A percentile compares a stretch with the other conserved stretches of the same genome.
Conservation (phyloP, 2,329 filamentous ascomycete species). For the Penicillium sp. region DNA sequence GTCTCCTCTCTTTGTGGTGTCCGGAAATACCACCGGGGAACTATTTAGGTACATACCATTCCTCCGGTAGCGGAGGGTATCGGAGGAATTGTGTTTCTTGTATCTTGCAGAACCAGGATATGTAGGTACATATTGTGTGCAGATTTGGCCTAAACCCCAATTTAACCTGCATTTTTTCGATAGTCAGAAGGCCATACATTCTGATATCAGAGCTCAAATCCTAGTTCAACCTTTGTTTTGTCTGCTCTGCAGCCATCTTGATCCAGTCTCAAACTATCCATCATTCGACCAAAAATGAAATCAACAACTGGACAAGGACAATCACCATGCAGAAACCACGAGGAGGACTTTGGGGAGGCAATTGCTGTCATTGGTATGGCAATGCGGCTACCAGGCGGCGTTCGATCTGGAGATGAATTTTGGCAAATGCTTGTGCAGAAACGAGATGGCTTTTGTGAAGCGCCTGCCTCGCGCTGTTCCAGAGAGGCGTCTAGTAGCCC, state of each 20-base stretch:
- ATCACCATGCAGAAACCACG: constrained; percentile 4
- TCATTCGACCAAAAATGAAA: constrained; percentile 10
- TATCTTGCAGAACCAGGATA: not conserved
- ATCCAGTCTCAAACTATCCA: constrained; percentile 3
- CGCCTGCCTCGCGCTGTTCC: constrained; percentile 26
- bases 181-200: not conserved
- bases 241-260: constrained; percentile 1
- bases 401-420: constrained; percentile 18
- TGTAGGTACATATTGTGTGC: constrained; percentile 8
- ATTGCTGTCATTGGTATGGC: constrained; percentile 29
- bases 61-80: not conserved
- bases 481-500: constrained; percentile 29
- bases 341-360: constrained; percentile 1
- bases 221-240: not conserved
- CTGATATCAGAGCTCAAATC: not conserved
- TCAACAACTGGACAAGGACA: constrained; percentile 10
- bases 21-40: no score
- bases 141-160: not conserved
- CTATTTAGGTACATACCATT: not conserved
- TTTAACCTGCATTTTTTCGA: not conserved
- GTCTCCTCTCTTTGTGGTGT: not conserved
- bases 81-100: constrained; percentile 1
- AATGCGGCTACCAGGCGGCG: constrained; percentile 24
- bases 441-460: constrained; percentile 18
- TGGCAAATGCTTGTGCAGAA: constrained; percentile 27